phyloP scores from a whole-genome alignment of 306 rosid genomes.

The Lathyrus aphaca region DNA sequence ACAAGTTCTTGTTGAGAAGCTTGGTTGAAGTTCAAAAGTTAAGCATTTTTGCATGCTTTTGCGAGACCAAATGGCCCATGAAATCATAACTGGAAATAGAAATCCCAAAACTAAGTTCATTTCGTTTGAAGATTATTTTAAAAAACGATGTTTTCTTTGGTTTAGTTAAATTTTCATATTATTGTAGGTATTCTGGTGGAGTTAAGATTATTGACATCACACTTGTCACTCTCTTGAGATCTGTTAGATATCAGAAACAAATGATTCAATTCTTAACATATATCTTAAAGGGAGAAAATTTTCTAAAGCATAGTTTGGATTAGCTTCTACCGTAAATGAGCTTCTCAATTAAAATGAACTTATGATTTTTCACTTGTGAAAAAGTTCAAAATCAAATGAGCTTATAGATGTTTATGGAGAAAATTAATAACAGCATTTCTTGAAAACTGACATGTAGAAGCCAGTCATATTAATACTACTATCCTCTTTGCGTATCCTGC shows the following conservation, averaged over 20 bases:
- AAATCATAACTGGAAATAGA: neutral
- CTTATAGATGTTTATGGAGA: slow-evolving; percentile 6
- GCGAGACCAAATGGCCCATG: neutral
- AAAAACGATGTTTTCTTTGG: neutral
- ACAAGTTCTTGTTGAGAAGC: neutral
- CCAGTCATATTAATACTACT: neutral
- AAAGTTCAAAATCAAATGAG: neutral
- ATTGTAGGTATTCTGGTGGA: slow-evolving; percentile 23
- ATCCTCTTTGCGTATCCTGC: neutral
- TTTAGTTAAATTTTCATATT: neutral
- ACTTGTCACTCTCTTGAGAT: slow-evolving; percentile 14
- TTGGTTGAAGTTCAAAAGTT: slow-evolving; percentile 24
- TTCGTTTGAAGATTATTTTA: slow-evolving; percentile 31
- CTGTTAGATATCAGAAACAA: slow-evolving; percentile 3
- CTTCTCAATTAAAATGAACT: neutral
- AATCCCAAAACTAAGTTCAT: slow-evolving; percentile 3
- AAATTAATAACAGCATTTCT: neutral
- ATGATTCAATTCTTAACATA: slow-evolving; percentile 19
- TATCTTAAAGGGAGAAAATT: neutral
- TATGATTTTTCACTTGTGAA: neutral
- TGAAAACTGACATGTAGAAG: neutral
- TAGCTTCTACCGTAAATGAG: neutral
- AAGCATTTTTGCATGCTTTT: neutral
- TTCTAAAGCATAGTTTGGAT: neutral
- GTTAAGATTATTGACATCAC: slow-evolving; percentile 14